phyloP scores from a whole-genome alignment of 345 rosid genomes.

The Eucalyptus sp. region DNA sequence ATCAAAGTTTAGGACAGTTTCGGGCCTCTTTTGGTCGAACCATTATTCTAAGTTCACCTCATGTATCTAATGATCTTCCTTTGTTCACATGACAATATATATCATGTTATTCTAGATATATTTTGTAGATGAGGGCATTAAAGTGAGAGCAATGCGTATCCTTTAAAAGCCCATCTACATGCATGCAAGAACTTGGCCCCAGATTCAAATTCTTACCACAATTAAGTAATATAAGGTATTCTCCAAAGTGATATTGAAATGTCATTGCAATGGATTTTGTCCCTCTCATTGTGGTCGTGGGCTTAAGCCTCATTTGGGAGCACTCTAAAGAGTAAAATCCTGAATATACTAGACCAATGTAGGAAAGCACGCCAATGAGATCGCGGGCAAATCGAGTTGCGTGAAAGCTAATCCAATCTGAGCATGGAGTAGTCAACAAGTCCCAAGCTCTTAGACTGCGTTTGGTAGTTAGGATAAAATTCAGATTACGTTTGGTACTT shows the following conservation, averaged over 20 bases:
- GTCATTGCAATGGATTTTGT: neutral
- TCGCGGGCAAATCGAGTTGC: neutral
- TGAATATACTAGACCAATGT: neutral
- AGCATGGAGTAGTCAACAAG: neutral
- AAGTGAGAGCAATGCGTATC: neutral
- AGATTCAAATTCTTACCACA: neutral
- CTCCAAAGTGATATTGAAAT: neutral
- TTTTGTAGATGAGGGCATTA: neutral
- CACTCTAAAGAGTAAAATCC: neutral
- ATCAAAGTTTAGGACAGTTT: neutral
- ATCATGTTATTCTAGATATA: neutral
- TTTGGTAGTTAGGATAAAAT: too few species aligned
- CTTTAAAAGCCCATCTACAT: neutral
- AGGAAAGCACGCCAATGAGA: neutral
- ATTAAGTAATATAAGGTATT: neutral
- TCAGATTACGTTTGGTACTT: accelerated
- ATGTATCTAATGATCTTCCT: neutral
- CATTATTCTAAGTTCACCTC: neutral
- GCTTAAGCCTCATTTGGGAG: neutral
- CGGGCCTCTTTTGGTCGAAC: neutral
- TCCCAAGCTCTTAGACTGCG: neutral
- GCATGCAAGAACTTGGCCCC: neutral
- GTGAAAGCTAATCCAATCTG: neutral
- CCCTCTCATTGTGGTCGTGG: neutral
- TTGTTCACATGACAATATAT: neutral